phyloP scores from a whole-genome alignment of 2,329 filamentous ascomycete genomes.

The Saccharata proteae region DNA sequence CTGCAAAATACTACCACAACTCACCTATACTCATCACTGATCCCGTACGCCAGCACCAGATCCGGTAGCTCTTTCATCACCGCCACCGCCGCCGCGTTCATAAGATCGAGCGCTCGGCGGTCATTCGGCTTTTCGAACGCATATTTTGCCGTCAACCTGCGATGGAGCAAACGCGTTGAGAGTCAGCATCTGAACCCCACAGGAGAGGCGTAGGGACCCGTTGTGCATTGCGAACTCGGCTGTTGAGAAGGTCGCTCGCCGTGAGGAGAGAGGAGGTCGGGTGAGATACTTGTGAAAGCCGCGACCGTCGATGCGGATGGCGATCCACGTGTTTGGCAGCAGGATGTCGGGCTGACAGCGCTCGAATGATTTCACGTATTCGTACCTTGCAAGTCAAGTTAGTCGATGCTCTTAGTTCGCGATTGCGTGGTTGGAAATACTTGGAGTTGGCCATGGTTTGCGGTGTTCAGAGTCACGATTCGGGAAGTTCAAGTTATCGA shows the following conservation, averaged over 20 bases:
- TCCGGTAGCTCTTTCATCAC: slow-evolving; percentile 78
- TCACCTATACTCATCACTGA: slow-evolving; percentile 86
- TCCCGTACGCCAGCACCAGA: slow-evolving; percentile 76
- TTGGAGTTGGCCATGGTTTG: slow-evolving; percentile 14
- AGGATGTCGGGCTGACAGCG: slow-evolving; percentile 54
- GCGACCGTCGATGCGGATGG: slow-evolving; percentile 84
- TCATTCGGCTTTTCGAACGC: slow-evolving; percentile 89
- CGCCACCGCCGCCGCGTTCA: slow-evolving; percentile 83
- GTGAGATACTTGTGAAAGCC: slow-evolving; percentile 74
- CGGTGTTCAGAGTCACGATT: background rate
- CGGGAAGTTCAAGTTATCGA: background rate
- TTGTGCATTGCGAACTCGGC: background rate
- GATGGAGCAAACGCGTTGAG: slow-evolving; percentile 8
- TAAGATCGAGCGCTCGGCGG: slow-evolving; percentile 70
- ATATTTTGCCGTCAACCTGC: slow-evolving; percentile 71
- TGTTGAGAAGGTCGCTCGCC: no score
- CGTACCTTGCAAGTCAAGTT: slow-evolving; percentile 53
- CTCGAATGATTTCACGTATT: slow-evolving; percentile 89
- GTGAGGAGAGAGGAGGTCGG: slow-evolving; percentile 1
- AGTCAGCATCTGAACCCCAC: slow-evolving; percentile 7
- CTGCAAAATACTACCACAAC: slow-evolving; percentile 14
- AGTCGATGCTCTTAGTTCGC: background rate
- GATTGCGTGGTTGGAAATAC: no score
- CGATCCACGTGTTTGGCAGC: slow-evolving; percentile 88
- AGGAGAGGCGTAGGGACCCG: slow-evolving; percentile 4